phyloP scores from a whole-genome alignment of 768 basidiomycete species.

The Tubosaeta sp. region DNA sequence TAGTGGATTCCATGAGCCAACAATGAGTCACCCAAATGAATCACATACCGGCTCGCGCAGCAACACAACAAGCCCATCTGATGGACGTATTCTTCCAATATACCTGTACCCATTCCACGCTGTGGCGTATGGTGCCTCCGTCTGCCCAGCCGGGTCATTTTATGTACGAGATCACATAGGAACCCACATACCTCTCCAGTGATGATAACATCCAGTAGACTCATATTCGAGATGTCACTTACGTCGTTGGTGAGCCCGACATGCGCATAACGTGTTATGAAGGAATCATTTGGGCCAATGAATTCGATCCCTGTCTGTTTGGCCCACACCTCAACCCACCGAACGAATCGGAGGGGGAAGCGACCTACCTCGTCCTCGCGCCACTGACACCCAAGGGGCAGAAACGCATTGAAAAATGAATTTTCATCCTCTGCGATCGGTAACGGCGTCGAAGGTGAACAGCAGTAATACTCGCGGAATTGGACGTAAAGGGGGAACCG shows the following conservation, averaged over 20 bases:
- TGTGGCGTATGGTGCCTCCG: conserved; percentile 40
- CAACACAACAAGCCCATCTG: conserved; percentile 57
- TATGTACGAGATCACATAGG: not conserved
- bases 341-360: not conserved
- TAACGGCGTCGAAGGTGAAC: conserved; percentile 30
- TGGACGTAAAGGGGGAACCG: conserved; percentile 46
- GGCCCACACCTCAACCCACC: not conserved
- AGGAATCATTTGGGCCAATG: conserved; percentile 31
- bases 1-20: conserved; percentile 7
- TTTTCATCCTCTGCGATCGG: conserved; percentile 33
- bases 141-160: conserved; percentile 29
- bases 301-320: conserved; percentile 29
- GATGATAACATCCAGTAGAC: conserved; percentile 46
- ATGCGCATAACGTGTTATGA: conserved; percentile 39
- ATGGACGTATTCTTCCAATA: conserved; percentile 52
- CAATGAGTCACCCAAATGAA: not conserved
- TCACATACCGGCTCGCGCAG: conserved; percentile 47
- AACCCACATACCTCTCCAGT: conserved; percentile 43
- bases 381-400: conserved; percentile 39
- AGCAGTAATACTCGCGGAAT: conserved; percentile 46
- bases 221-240: conserved; percentile 11
- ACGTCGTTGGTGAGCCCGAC: conserved; percentile 12
- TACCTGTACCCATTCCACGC: conserved; percentile 58
- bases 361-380: conserved; percentile 27
- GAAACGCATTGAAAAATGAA: conserved; percentile 43